Base-by-base conservation (phyloP, 176 grass and related monocot species). In the Themeda triandra region DNA sequence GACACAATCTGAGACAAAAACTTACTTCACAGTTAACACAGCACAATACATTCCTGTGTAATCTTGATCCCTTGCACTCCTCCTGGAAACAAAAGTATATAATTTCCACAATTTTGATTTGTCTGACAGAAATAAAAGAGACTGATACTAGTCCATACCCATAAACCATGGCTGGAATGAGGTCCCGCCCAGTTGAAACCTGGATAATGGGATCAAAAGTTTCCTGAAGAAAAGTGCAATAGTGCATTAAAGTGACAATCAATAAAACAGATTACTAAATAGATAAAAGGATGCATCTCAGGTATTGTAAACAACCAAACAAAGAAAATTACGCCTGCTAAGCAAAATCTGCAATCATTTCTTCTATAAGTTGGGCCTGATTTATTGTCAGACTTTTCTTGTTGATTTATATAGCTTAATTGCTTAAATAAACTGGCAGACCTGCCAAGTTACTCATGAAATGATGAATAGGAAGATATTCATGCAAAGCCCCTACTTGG, bases 101-200 rank as follows among this genome's bases (percentile, higher is more conserved):
- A 83, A 75, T 75, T 66, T 36, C 31, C 36, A 71, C 23, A 33
- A 36, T 78, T 71, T 75, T 36, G 24, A 27, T 17, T 68, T 21
- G 54, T 71, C 19, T 6, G 28, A 46, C 69, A 75, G 39, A 70
- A 29, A 64, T 36, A 59, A 83, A 66, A 23, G 23, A 78, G 33
- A 70, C 4, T 29, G 23, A 83, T 15, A 77, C 40, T 69, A 66
- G 10, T 78, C 79, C 44, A 58, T 88, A 99, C 96, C 96, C 96
- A 64, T 96, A 93, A 79, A 99, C 89, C 96, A 99, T 99, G 46
- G 89, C 82, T 86, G 96, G 93, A 87, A 99, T 99, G 75, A 99
- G 93, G 73, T 99, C 96, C 58, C 88, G 66, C 39, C 94, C 92
- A 23, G 93, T 99, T 35, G 87, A 66, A 77, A 80, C 66, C 78